Percentiles rank a stretch among this genome's conserved stretches.
Conservation (phyloP, 2,329 filamentous ascomycete genomes). For the Mycocentrospora acerina region DNA sequence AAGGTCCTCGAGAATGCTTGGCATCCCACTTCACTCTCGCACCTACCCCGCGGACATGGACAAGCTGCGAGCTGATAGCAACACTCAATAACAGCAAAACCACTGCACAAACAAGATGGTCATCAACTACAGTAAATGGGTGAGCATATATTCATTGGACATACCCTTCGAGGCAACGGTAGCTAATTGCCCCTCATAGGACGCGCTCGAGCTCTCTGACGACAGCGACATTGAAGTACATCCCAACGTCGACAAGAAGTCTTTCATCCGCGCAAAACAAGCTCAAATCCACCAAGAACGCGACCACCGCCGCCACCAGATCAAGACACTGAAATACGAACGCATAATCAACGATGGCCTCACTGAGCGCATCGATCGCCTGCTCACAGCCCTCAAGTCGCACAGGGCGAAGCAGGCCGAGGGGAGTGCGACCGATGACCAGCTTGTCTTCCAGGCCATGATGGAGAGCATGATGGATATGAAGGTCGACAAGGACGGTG, state of each 20-base stretch:
- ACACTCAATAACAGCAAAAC: slow-evolving; percentile 10
- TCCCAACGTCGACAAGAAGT: slow-evolving; percentile 97
- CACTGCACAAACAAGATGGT: slow-evolving; percentile 45
- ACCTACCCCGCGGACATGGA: slow-evolving; percentile 11
- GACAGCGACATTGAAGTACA: slow-evolving; percentile 98
- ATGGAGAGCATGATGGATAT: slow-evolving; percentile 72
- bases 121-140: slow-evolving; percentile 75
- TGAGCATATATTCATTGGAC: slow-evolving; percentile 38
- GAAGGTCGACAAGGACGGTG: slow-evolving; percentile 49
- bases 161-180: background rate
- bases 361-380: slow-evolving; percentile 75
- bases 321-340: slow-evolving; percentile 90
- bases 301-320: slow-evolving; percentile 80
- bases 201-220: slow-evolving; percentile 93
- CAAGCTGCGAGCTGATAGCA: slow-evolving; percentile 14
- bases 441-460: slow-evolving; percentile 85
- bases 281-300: slow-evolving; percentile 94
- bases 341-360: slow-evolving; percentile 90
- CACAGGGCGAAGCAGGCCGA: slow-evolving; percentile 58
- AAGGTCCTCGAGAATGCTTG: slow-evolving; percentile 23
- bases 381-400: slow-evolving; percentile 72
- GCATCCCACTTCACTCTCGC: slow-evolving; percentile 9
- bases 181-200: slow-evolving; percentile 49
- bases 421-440: slow-evolving; percentile 56
- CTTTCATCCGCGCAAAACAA: slow-evolving; percentile 98